These are phyloP conservation scores for Pythium dissimile DNA, from an alignment of 352 stramenopile species.

Conservation along the genomic window DNA sequence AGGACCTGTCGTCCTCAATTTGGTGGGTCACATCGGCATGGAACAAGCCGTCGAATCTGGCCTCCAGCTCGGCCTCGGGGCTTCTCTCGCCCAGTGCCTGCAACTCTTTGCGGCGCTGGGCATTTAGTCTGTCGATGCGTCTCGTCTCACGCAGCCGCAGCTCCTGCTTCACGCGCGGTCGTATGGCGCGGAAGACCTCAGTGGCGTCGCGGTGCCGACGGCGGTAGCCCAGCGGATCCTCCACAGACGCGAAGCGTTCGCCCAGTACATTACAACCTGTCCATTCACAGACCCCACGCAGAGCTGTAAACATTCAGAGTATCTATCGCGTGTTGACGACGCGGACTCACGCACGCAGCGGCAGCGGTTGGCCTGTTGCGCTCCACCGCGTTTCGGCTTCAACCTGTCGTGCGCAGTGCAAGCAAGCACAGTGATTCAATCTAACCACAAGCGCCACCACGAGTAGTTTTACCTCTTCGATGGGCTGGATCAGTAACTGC, in stretches of 20 bases:
- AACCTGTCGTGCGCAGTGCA: constrained; percentile 4
- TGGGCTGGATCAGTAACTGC: not conserved
- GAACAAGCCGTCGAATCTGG: constrained; percentile 1
- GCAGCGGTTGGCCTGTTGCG: constrained; percentile 9
- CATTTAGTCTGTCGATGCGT: constrained; percentile 26
- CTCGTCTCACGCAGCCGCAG: constrained; percentile 18
- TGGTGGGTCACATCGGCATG: not conserved
- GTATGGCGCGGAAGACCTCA: constrained; percentile 22
- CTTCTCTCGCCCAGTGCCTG: too few relatives aligned
- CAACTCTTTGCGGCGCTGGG: constrained; percentile 1
- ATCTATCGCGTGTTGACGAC: too few relatives aligned
- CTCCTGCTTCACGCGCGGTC: constrained; percentile 15
- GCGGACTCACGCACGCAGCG: constrained; percentile 25
- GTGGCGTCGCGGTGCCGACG: not conserved
- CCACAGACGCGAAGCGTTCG: constrained; percentile 19
- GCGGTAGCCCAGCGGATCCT: constrained; percentile 15
- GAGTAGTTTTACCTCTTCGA: constrained; percentile 15
- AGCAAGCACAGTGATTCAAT: not conserved
- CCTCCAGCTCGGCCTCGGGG: constrained; percentile 12
- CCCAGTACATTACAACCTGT: constrained; percentile 26
- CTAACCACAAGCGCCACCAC: not conserved
- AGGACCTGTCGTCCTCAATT: too few relatives aligned
- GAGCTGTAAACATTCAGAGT: not conserved
- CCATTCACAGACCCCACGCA: not conserved
- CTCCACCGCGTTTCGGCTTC: constrained; percentile 26